phyloP scores from a whole-genome alignment of 1,284 basidiomycete species.

The Inonotus obliquus region DNA sequence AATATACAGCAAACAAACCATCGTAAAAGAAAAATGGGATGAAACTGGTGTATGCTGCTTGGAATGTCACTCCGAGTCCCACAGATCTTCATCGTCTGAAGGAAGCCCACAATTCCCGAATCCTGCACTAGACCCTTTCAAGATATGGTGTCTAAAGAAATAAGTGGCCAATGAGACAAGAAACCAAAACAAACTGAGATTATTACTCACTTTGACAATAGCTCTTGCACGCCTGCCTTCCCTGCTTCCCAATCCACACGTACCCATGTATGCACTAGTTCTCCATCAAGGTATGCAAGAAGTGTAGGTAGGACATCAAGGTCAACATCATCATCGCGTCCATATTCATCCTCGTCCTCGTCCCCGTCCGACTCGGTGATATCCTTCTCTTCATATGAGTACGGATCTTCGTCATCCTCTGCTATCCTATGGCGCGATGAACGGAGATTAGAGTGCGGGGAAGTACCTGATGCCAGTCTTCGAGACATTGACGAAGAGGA shows the following conservation, averaged over 20 bases:
- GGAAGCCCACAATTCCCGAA: conserved; percentile 35
- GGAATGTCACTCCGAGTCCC: conserved; percentile 13
- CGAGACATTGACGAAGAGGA: conserved; percentile 25
- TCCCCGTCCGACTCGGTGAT: conserved; percentile 33
- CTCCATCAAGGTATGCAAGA: conserved; percentile 77
- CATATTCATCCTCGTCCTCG: conserved; percentile 26
- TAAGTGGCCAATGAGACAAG: background rate
- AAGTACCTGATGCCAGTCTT: conserved; percentile 4
- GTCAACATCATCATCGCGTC: conserved; percentile 53
- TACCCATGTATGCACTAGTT: conserved; percentile 79
- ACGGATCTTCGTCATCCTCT: conserved; percentile 45
- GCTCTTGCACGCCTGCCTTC: conserved; percentile 56
- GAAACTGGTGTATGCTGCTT: no score
- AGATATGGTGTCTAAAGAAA: conserved; percentile 39
- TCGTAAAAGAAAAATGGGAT: background rate
- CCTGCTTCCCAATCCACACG: conserved; percentile 83
- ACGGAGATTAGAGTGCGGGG: conserved; percentile 22
- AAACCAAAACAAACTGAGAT: background rate
- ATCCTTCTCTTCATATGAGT: conserved; percentile 34
- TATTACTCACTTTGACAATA: conserved; percentile 52
- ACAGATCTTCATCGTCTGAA: conserved; percentile 36
- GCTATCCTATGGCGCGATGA: conserved; percentile 20
- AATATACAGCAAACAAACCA: no score
- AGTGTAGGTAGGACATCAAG: conserved; percentile 80
- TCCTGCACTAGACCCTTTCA: conserved; percentile 31